Evolutionary conservation across 1,284 basidiomycete species (phyloP), one percentile per base, ranked within the genome.

Genomic region (Moniliella sp.): DNA sequence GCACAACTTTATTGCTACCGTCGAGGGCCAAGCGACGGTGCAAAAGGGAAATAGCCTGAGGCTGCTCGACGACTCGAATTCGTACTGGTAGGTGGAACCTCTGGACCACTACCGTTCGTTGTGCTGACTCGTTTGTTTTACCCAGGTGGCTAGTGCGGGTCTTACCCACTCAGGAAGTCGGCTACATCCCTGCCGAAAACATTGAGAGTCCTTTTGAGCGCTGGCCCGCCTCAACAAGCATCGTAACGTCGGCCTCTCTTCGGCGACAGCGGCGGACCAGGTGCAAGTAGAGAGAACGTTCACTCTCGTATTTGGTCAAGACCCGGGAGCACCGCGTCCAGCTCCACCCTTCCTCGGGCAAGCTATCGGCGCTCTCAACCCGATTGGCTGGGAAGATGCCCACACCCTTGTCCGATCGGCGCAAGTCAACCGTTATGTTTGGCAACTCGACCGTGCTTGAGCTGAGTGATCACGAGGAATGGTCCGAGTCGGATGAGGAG

Each of bases 151-250:
- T 58, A 10, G 56, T 58, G 12, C 49, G 56, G 13, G 56, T 58
- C 13, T 42, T 57, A 28, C 35, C 50, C 25, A 56, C 53, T 2
- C 83, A 94, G 62, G 86, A 93, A 53, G 82, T 97, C n/a, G 88
- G 88, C 1, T 97, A 97, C 62, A 97, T 97, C 33, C 88, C 88
- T 11, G 88, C 88, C 0, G 88, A 97, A 65, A 97, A 97, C 62
- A 93, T 97, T 50, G 91, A 97, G 62, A 97, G 91, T 0, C 91
- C 88, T 0, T 93, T 84, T 50, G 88, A 97, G 62, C 72, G 88
- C 29, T 97, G 15, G 88, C 88, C 0, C 69, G 88, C 38, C 68
- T 97, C 37, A 97, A 97, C 67, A 94, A 94, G 61, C 84, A 93
- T 60, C 71, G 86, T 19, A 97, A 97, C 61, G 78, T 97, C 36